phyloP scores from a whole-genome alignment of 2,329 filamentous ascomycete genomes.

The Diaporthe australafricana region DNA sequence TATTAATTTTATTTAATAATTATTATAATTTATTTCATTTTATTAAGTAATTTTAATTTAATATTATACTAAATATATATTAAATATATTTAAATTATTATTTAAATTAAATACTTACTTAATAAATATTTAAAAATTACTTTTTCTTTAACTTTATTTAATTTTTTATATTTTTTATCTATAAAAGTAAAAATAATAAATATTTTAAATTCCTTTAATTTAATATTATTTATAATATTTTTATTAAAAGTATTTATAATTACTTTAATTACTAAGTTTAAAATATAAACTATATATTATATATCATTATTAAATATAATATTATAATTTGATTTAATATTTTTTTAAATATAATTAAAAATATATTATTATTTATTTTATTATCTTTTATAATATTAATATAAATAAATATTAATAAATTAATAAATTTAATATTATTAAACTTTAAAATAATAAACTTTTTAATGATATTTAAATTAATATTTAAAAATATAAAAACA shows the following conservation, averaged over 20 bases:
- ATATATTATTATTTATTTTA: not conserved
- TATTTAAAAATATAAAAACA: too few species aligned
- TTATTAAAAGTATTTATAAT: too few species aligned
- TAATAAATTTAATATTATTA: too few species aligned
- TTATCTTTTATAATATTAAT: too few species aligned
- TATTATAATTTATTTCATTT: not conserved
- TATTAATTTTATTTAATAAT: not conserved
- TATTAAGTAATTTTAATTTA: not conserved
- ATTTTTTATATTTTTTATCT: not conserved
- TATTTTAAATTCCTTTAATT: not conserved
- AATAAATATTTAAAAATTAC: not conserved
- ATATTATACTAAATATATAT: not conserved
- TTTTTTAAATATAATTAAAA: not conserved
- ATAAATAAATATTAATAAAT: too few species aligned
- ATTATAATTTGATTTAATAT: not conserved
- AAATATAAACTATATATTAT: too few species aligned
- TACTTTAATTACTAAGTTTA: too few species aligned
- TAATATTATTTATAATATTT: not conserved
- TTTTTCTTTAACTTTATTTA: not conserved
- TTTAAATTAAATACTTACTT: not conserved
- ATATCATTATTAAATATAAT: too few species aligned
- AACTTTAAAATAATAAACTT: too few species aligned
- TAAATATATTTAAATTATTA: not conserved
- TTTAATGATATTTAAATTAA: too few species aligned
- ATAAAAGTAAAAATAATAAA: not conserved